A percentile compares a stretch with the other conserved stretches of the same genome.
Conservation (phyloP, 805 yeast genomes). For the Nakazawaea ishiwadae region DNA sequence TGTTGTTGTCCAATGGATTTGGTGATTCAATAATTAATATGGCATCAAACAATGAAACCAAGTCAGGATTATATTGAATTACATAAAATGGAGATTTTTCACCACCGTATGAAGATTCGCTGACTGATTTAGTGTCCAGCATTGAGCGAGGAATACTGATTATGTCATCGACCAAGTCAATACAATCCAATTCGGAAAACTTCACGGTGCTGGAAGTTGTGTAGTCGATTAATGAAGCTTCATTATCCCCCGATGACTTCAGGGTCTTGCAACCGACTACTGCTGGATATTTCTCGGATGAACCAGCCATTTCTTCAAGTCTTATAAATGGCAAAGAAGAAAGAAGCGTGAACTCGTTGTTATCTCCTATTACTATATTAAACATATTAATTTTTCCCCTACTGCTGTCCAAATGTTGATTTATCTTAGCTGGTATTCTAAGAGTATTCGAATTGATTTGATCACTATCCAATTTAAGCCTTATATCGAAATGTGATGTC, state of each 20-base stretch:
- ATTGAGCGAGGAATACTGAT: slow-evolving; percentile 49
- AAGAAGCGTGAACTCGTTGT: slow-evolving; percentile 8
- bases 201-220: slow-evolving; percentile 32
- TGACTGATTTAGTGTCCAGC: slow-evolving; percentile 26
- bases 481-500: slow-evolving; percentile 10
- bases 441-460: slow-evolving; percentile 15
- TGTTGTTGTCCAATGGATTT: slow-evolving; percentile 12
- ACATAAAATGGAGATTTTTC: slow-evolving; percentile 42
- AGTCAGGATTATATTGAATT: slow-evolving; percentile 34
- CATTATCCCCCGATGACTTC: background rate
- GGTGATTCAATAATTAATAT: slow-evolving; percentile 41
- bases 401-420: background rate
- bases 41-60: slow-evolving; percentile 40
- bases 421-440: slow-evolving; percentile 5
- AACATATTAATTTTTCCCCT: slow-evolving; percentile 5
- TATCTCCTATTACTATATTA: background rate
- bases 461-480: slow-evolving; percentile 19
- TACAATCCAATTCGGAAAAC: slow-evolving; percentile 39
- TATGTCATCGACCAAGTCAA: slow-evolving; percentile 34
- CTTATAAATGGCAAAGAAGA: slow-evolving; percentile 5
- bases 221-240: slow-evolving; percentile 26
- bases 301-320: background rate
- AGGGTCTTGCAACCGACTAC: slow-evolving; percentile 9
- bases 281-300: slow-evolving; percentile 1
- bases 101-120: slow-evolving; percentile 57